Conservation (phyloP, 345 rosid genomes). For the Erysimum cheiranthoides region DNA sequence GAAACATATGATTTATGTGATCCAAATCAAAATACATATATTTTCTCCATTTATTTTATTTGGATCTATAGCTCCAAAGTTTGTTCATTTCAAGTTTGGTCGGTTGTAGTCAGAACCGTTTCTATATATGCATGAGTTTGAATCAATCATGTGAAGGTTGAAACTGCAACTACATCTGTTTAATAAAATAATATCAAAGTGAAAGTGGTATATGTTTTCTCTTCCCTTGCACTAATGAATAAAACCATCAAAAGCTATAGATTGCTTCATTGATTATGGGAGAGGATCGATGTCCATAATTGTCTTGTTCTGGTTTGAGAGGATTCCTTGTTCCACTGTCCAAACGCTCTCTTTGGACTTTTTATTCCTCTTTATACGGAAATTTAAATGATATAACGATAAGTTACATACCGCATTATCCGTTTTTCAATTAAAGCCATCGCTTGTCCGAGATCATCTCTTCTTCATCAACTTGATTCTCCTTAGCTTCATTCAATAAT, state of each 20-base stretch:
- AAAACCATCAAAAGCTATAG: conserved; percentile 10
- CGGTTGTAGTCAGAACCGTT: conserved; percentile 12
- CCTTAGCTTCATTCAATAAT: conserved; percentile 28
- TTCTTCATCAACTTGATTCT: conserved; percentile 26
- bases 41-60: neutral
- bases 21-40: conserved; percentile 3
- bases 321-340: conserved; percentile 22
- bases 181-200: neutral
- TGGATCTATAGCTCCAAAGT: neutral
- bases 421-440: conserved; percentile 29
- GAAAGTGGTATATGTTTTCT: neutral
- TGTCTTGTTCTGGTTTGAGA: conserved; percentile 20
- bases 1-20: neutral
- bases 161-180: neutral
- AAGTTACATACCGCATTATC: conserved; percentile 20
- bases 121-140: neutral
- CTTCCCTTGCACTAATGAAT: neutral
- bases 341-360: conserved; percentile 26
- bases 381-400: neutral
- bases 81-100: conserved; percentile 7
- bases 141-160: neutral
- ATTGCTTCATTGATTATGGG: conserved; percentile 11
- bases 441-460: conserved; percentile 5
- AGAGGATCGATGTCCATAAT: conserved; percentile 26
- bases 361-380: conserved; percentile 27